Conservation (phyloP, 352 stramenopile species). For the Globisporangium mamillatum region DNA sequence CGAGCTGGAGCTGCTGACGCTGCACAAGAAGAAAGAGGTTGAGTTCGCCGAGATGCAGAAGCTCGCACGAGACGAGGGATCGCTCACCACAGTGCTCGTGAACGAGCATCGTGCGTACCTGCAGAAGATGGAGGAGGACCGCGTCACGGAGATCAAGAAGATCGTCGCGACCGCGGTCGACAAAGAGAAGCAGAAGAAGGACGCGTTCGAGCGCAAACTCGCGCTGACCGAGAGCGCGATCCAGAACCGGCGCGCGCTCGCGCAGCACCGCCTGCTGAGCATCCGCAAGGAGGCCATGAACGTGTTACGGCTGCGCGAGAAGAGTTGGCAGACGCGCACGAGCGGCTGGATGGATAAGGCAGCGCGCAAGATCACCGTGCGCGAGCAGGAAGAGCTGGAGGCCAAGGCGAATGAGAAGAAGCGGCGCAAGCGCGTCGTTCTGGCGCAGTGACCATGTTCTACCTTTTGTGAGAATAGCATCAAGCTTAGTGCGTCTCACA, state of each 20-base stretch:
- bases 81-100: constrained; percentile 57
- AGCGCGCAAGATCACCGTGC: constrained; percentile 86
- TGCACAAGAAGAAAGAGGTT: constrained; percentile 66
- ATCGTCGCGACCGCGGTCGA: constrained; percentile 36
- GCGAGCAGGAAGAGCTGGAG: constrained; percentile 87
- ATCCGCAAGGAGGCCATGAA: constrained; percentile 79
- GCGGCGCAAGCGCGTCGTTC: constrained; percentile 56
- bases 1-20: constrained; percentile 76
- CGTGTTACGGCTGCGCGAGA: constrained; percentile 68
- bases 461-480: background rate
- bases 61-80: constrained; percentile 55
- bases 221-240: constrained; percentile 67
- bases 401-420: constrained; percentile 73
- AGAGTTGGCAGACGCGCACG: constrained; percentile 75
- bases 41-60: constrained; percentile 73
- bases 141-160: constrained; percentile 53
- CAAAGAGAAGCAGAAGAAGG: constrained; percentile 64
- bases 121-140: constrained; percentile 77
- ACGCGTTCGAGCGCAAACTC: constrained; percentile 78
- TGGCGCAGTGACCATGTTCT: constrained; percentile 22
- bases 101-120: constrained; percentile 85
- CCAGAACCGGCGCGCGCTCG: constrained; percentile 62
- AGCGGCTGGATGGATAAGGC: constrained; percentile 86
- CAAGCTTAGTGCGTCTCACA: background rate
- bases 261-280: constrained; percentile 69